phyloP scores from a whole-genome alignment of 495 filamentous ascomycete genomes.

The Daldinia vernicosa region DNA sequence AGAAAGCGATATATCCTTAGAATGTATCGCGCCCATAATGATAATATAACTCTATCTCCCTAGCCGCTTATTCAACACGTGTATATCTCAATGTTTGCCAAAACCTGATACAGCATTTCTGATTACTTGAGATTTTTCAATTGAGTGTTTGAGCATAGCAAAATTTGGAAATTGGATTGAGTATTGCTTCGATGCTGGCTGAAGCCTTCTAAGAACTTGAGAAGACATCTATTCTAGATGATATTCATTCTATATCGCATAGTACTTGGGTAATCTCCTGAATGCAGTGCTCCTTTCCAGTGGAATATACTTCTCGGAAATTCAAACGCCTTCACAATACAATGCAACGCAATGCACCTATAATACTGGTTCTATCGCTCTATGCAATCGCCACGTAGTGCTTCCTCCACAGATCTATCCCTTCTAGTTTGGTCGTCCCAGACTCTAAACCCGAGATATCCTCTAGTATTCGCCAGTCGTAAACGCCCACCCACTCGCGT shows the following conservation, averaged over 20 bases:
- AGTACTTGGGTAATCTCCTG: background rate
- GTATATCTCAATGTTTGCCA: too few species aligned
- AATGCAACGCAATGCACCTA: conserved; percentile 25
- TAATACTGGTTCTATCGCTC: conserved; percentile 8
- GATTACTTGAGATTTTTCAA: too few species aligned
- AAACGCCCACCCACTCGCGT: conserved; percentile 54
- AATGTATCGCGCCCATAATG: conserved; percentile 6
- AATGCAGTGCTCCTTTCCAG: background rate
- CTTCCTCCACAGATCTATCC: conserved; percentile 39
- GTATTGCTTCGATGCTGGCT: background rate
- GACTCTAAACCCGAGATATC: conserved; percentile 51
- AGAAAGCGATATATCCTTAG: conserved; percentile 6
- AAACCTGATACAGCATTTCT: too few species aligned
- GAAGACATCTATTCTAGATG: background rate
- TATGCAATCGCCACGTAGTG: conserved; percentile 44
- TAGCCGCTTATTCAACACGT: background rate
- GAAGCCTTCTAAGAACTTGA: background rate
- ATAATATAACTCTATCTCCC: conserved; percentile 6
- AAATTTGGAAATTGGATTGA: too few species aligned
- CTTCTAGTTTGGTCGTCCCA: conserved; percentile 3
- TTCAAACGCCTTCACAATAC: conserved; percentile 22
- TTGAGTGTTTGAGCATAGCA: too few species aligned
- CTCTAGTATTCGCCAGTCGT: conserved; percentile 62
- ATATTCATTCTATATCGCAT: background rate
- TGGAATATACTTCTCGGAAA: too few species aligned